Percentiles rank a stretch among this genome's conserved stretches.
Evolutionary conservation across 441 rosid species (phyloP).

Genomic region (Pelargonium australe): DNA sequence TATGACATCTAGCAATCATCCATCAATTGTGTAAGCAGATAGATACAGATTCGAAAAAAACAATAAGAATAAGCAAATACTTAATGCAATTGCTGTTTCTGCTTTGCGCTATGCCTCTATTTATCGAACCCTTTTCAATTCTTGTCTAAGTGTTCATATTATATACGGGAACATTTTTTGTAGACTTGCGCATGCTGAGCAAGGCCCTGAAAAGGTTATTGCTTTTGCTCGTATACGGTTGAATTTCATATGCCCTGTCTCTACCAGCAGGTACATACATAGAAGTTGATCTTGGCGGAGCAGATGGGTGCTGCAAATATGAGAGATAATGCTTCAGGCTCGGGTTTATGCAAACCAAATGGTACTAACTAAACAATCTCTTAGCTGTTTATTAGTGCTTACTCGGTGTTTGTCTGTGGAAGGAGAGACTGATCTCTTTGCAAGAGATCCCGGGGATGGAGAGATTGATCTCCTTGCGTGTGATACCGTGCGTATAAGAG

Average conservation of each 20-base stretch:
- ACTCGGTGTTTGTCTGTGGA: conserved; percentile 29
- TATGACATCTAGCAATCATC: background rate
- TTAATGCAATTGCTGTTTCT: too few relatives aligned
- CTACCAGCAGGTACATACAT: conserved; percentile 32
- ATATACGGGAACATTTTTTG: conserved; percentile 31
- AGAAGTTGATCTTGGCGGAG: conserved; percentile 49
- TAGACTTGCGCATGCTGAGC: conserved; percentile 62
- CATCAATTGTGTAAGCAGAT: background rate
- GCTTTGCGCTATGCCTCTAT: background rate
- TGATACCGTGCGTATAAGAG: conserved; percentile 45
- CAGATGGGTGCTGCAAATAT: conserved; percentile 36
- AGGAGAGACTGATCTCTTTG: conserved; percentile 47
- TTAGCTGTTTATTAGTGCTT: conserved; percentile 11
- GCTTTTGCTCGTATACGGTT: conserved; percentile 46
- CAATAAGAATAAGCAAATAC: background rate
- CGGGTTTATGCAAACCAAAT: background rate
- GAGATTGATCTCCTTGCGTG: conserved; percentile 49
- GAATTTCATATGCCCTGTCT: conserved; percentile 32
- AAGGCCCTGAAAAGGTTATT: conserved; percentile 55
- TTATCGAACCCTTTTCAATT: background rate
- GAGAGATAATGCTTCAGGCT: conserved; percentile 4
- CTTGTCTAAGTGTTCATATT: conserved; percentile 9
- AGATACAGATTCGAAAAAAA: background rate
- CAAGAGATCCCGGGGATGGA: conserved; percentile 50
- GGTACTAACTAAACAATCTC: background rate